phyloP scores from a whole-genome alignment of 768 basidiomycete species.

The Baorangia bicolor region DNA sequence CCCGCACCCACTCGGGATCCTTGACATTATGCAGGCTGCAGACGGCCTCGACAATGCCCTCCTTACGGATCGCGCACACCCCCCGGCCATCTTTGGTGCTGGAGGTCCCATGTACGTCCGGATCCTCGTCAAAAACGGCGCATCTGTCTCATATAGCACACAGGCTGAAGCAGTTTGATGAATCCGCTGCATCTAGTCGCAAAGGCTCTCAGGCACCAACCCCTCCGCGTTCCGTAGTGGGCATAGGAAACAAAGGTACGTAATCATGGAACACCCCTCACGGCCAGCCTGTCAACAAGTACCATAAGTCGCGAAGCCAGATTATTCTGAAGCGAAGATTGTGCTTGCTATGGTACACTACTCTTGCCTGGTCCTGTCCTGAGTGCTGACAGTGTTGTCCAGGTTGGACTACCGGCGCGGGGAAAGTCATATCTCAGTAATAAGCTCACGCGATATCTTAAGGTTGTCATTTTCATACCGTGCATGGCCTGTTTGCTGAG shows the following conservation, averaged over 20 bases:
- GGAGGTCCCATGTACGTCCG: slow-evolving; percentile 67
- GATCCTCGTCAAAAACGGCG: neutral
- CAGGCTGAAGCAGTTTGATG: slow-evolving; percentile 80
- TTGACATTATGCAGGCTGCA: slow-evolving; percentile 27
- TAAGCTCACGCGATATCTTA: slow-evolving; percentile 94
- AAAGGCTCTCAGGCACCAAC: slow-evolving; percentile 72
- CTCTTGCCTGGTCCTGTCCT: neutral
- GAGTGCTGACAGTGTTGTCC: neutral
- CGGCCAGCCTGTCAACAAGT: neutral
- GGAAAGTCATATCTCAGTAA: slow-evolving; percentile 99
- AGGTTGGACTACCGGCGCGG: slow-evolving; percentile 97
- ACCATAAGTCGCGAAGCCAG: slow-evolving; percentile 82
- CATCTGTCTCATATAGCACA: neutral
- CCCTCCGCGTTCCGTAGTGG: slow-evolving; percentile 80
- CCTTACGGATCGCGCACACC: slow-evolving; percentile 26
- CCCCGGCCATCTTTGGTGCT: slow-evolving; percentile 66
- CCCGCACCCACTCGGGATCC: slow-evolving; percentile 13
- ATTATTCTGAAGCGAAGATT: slow-evolving; percentile 98
- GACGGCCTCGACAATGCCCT: slow-evolving; percentile 15
- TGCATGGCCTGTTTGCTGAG: slow-evolving; percentile 6
- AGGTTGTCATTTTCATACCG: slow-evolving; percentile 47
- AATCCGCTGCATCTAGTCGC: slow-evolving; percentile 68
- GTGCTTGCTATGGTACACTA: slow-evolving; percentile 87
- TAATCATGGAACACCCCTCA: slow-evolving; percentile 1
- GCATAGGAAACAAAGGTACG: slow-evolving; percentile 85